Evolutionary conservation across 331 rosid genomes (phyloP).

Genomic region (Pyracantha coccinea): DNA sequence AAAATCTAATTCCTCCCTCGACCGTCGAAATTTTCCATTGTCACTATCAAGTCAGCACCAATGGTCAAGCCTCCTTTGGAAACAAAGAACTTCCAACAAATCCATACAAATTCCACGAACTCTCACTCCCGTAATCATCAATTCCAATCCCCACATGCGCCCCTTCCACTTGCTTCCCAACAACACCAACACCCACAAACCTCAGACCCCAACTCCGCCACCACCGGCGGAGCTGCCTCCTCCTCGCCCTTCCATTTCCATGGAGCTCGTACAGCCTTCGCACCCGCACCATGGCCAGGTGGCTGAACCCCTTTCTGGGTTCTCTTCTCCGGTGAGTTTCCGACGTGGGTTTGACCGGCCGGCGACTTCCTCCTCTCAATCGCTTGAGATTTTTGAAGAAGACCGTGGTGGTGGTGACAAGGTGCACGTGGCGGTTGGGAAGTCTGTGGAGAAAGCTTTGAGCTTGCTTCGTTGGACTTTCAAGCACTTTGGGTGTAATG

Average conservation of each 20-base stretch:
- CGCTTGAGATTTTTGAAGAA: slow-evolving; percentile 29
- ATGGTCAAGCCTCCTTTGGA: not conserved
- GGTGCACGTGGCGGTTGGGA: slow-evolving; percentile 66
- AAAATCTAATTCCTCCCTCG: not conserved
- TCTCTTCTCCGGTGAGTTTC: slow-evolving; percentile 22
- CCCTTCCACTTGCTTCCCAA: not conserved
- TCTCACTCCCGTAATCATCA: not conserved
- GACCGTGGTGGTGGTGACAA: slow-evolving; percentile 3
- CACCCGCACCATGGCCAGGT: slow-evolving; percentile 18
- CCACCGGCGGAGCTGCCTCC: slow-evolving; percentile 9
- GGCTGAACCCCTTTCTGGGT: slow-evolving; percentile 24
- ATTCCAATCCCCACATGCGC: not conserved
- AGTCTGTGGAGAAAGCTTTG: slow-evolving; percentile 39
- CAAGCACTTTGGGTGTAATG: slow-evolving; percentile 27
- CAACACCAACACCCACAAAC: not conserved
- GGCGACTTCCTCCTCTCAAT: not conserved
- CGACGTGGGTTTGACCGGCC: slow-evolving; percentile 14
- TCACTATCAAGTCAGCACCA: not conserved
- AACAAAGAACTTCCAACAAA: not conserved
- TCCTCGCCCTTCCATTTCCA: slow-evolving; percentile 1
- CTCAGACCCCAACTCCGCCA: not conserved
- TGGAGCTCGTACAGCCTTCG: slow-evolving; percentile 55
- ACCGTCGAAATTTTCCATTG: not conserved
- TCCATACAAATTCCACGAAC: not conserved
- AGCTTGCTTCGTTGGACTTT: slow-evolving; percentile 64